Percentiles rank a stretch among this genome's conserved stretches.
phyloP scores from a whole-genome alignment of 2,329 filamentous ascomycete genomes.

The Clarireedia sp. region DNA sequence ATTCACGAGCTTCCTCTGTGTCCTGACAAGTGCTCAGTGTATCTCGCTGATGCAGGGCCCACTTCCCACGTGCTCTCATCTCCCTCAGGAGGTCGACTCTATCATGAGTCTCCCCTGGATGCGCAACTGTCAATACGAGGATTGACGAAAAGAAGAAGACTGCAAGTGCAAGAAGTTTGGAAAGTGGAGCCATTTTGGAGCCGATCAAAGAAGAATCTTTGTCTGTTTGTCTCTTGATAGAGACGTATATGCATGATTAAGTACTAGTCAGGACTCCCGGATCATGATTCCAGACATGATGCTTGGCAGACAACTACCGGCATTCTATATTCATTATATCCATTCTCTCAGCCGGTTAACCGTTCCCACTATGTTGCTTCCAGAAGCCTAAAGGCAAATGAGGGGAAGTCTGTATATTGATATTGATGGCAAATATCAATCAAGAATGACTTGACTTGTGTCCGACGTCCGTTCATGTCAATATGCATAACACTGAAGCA shows the following conservation, averaged over 20 bases:
- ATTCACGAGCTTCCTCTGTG: slow-evolving; percentile 5
- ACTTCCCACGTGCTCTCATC: slow-evolving; percentile 10
- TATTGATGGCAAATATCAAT: not conserved
- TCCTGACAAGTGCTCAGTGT: slow-evolving; percentile 9
- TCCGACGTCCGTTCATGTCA: too few species aligned
- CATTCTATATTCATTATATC: not conserved
- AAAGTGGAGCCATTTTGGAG: slow-evolving; percentile 9
- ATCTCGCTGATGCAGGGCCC: slow-evolving; percentile 5
- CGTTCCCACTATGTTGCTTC: not conserved
- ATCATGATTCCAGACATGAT: not conserved
- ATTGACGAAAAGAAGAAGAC: slow-evolving; percentile 9
- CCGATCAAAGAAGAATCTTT: too few species aligned
- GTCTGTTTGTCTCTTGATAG: not conserved
- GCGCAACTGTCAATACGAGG: slow-evolving; percentile 9
- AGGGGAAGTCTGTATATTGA: not conserved
- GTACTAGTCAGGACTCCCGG: not conserved
- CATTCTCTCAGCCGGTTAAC: not conserved
- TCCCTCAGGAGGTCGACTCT: slow-evolving; percentile 9
- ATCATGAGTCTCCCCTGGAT: slow-evolving; percentile 23
- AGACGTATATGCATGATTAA: not conserved
- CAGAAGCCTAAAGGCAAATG: not conserved
- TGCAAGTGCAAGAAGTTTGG: slow-evolving; percentile 11
- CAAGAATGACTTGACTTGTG: too few species aligned
- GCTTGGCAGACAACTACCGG: not conserved
- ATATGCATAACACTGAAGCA: too few species aligned